phyloP scores from a whole-genome alignment of 176 grass and related monocot species.

The Cocos nucifera region DNA sequence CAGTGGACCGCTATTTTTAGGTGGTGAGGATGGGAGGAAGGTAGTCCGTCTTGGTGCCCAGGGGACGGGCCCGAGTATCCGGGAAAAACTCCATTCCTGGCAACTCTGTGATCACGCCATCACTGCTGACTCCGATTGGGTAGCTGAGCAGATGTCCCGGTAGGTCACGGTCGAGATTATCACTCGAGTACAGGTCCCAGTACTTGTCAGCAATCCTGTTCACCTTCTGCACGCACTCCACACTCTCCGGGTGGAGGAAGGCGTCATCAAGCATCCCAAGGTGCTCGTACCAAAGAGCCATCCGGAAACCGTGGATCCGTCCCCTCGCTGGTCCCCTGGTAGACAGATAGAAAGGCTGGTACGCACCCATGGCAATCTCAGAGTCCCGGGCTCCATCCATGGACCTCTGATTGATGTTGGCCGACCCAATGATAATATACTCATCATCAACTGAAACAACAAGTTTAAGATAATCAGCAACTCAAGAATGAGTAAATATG shows the following conservation, averaged over 20 bases:
- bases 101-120: slow-evolving; percentile 47
- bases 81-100: slow-evolving; percentile 63
- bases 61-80: slow-evolving; percentile 41
- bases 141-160: slow-evolving; percentile 83
- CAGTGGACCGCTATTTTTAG: slow-evolving; percentile 12
- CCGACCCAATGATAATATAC: slow-evolving; percentile 84
- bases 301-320: slow-evolving; percentile 72
- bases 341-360: slow-evolving; percentile 60
- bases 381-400: slow-evolving; percentile 92
- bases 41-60: slow-evolving; percentile 31
- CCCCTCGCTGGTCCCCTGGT: slow-evolving; percentile 47
- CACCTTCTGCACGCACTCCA: slow-evolving; percentile 56
- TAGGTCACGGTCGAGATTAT: slow-evolving; percentile 48
- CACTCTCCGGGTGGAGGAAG: slow-evolving; percentile 48
- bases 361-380: slow-evolving; percentile 74
- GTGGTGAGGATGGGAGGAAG: slow-evolving; percentile 68
- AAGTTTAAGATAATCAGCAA: slow-evolving; percentile 9
- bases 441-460: slow-evolving; percentile 74
- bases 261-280: slow-evolving; percentile 64
- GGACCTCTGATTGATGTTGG: slow-evolving; percentile 91
- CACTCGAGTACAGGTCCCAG: slow-evolving; percentile 55
- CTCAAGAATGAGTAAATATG: slow-evolving; percentile 2
- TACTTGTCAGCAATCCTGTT: slow-evolving; percentile 74
- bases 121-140: slow-evolving; percentile 28
- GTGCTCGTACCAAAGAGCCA: slow-evolving; percentile 93